phyloP scores from a whole-genome alignment of 768 basidiomycete species.

The Lactarius pseudohatsudake region DNA sequence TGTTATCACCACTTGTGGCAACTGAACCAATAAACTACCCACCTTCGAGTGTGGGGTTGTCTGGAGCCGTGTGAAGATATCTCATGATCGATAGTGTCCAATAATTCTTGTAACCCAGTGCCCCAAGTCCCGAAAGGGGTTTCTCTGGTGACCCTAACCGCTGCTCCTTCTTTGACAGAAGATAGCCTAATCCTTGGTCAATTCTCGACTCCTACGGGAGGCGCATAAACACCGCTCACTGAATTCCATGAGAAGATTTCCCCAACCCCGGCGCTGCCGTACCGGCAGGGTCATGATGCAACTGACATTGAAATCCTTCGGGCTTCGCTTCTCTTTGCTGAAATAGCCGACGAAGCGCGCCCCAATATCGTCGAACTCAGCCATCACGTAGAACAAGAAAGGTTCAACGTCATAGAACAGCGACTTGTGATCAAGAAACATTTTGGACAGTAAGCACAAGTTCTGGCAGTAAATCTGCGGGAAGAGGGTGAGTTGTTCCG shows the following conservation, averaged over 20 bases:
- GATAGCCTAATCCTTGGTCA: slow-evolving; percentile 63
- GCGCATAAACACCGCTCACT: slow-evolving; percentile 56
- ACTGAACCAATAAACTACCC: slow-evolving; percentile 31
- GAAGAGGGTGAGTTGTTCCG: slow-evolving; percentile 1
- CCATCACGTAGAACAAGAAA: slow-evolving; percentile 97
- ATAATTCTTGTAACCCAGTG: slow-evolving; percentile 92
- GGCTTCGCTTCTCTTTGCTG: slow-evolving; percentile 96
- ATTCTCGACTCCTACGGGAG: slow-evolving; percentile 5
- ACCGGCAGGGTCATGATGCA: slow-evolving; percentile 99
- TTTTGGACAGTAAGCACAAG: slow-evolving; percentile 93
- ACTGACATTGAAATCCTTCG: slow-evolving; percentile 95
- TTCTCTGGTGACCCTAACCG: slow-evolving; percentile 92
- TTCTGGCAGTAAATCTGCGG: slow-evolving; percentile 96
- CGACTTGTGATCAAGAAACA: slow-evolving; percentile 99
- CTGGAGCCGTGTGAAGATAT: slow-evolving; percentile 63
- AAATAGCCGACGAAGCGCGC: slow-evolving; percentile 98
- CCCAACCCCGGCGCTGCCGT: slow-evolving; percentile 94
- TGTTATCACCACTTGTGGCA: slow-evolving; percentile 28
- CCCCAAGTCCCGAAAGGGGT: slow-evolving; percentile 89
- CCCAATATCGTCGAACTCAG: slow-evolving; percentile 85
- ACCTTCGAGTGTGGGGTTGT: slow-evolving; percentile 75
- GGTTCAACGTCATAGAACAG: slow-evolving; percentile 99
- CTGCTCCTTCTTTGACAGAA: slow-evolving; percentile 93
- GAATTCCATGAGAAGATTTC: slow-evolving; percentile 95
- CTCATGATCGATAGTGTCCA: slow-evolving; percentile 90